A percentile compares a stretch with the other conserved stretches of the same genome.
These are phyloP conservation scores for Dactylonectria estremocensis DNA, from an alignment of 2,329 filamentous ascomycete genomes.

Conservation along the genomic window DNA sequence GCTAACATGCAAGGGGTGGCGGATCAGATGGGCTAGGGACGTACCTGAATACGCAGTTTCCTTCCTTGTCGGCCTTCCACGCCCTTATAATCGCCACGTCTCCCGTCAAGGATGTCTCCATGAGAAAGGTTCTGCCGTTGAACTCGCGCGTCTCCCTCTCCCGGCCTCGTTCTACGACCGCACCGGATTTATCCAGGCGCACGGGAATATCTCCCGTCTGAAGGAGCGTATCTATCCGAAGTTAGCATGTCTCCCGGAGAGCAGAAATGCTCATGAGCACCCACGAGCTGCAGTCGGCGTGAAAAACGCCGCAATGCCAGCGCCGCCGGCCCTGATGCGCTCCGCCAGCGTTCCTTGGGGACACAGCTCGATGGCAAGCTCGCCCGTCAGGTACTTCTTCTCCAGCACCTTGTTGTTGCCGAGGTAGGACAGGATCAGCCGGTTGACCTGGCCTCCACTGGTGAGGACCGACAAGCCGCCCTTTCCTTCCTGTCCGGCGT, in stretches of 20 bases:
- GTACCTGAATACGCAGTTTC: slow-evolving; percentile 84
- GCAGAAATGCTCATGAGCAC: slow-evolving; percentile 41
- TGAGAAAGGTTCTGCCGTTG: slow-evolving; percentile 79
- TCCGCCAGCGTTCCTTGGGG: slow-evolving; percentile 84
- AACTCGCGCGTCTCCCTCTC: slow-evolving; percentile 82
- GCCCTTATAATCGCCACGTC: slow-evolving; percentile 85
- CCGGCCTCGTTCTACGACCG: slow-evolving; percentile 74
- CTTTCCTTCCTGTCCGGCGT: slow-evolving; percentile 79
- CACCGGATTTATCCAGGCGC: slow-evolving; percentile 71
- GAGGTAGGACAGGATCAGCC: slow-evolving; percentile 82
- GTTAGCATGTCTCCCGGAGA: slow-evolving; percentile 27
- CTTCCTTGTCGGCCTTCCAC: slow-evolving; percentile 82
- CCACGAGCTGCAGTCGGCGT: slow-evolving; percentile 80
- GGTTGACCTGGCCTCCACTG: slow-evolving; percentile 78
- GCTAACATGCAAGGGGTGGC: rapidly evolving
- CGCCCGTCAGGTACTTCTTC: slow-evolving; percentile 80
- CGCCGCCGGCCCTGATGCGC: slow-evolving; percentile 79
- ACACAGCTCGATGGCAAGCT: slow-evolving; percentile 82
- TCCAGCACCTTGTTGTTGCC: slow-evolving; percentile 85
- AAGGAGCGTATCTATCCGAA: slow-evolving; percentile 69
- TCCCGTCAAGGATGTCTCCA: slow-evolving; percentile 83
- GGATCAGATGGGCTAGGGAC: slow-evolving; percentile 25
- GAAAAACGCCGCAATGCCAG: slow-evolving; percentile 86
- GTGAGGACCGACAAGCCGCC: slow-evolving; percentile 79
- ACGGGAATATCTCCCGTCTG: slow-evolving; percentile 79